Evolutionary conservation across 352 stramenopile genomes (phyloP).

Genomic region (Pythium oligandrum): DNA sequence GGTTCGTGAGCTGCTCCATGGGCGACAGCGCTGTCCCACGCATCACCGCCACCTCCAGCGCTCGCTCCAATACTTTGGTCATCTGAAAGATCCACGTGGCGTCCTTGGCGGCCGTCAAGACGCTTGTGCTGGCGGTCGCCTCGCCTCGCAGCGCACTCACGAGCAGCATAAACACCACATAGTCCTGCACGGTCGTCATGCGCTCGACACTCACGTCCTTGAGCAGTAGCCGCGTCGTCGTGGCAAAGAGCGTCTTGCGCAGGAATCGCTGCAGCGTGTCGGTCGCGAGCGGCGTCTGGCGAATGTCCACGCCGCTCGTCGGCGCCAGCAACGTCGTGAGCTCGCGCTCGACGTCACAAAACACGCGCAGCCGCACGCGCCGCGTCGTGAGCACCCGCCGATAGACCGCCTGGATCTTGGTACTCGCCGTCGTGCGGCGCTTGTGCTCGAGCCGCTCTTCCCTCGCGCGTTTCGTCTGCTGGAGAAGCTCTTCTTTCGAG

Average conservation of each 20-base stretch:
- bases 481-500: slow-evolving; percentile 57
- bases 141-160: slow-evolving; percentile 39
- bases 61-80: slow-evolving; percentile 34
- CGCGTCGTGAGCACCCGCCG: slow-evolving; percentile 25
- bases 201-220: slow-evolving; percentile 9
- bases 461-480: slow-evolving; percentile 44
- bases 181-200: slow-evolving; percentile 47
- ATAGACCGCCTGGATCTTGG: slow-evolving; percentile 42
- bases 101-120: slow-evolving; percentile 30
- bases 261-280: slow-evolving; percentile 24
- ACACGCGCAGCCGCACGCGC: slow-evolving; percentile 25
- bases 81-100: slow-evolving; percentile 30
- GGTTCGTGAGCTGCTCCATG: slow-evolving; percentile 24
- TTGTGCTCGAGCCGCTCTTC: slow-evolving; percentile 49
- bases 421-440: slow-evolving; percentile 32
- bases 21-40: slow-evolving; percentile 9
- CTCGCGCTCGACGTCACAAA: slow-evolving; percentile 35
- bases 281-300: slow-evolving; percentile 22
- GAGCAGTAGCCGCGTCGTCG: slow-evolving; percentile 3
- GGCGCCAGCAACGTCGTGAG: slow-evolving; percentile 27
- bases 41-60: slow-evolving; percentile 27
- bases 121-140: slow-evolving; percentile 7
- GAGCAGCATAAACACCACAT: slow-evolving; percentile 56
- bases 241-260: slow-evolving; percentile 40
- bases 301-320: slow-evolving; percentile 20